Conservation (phyloP, 108 stramenopile species). For the Fragilariopsis cylindrus region DNA sequence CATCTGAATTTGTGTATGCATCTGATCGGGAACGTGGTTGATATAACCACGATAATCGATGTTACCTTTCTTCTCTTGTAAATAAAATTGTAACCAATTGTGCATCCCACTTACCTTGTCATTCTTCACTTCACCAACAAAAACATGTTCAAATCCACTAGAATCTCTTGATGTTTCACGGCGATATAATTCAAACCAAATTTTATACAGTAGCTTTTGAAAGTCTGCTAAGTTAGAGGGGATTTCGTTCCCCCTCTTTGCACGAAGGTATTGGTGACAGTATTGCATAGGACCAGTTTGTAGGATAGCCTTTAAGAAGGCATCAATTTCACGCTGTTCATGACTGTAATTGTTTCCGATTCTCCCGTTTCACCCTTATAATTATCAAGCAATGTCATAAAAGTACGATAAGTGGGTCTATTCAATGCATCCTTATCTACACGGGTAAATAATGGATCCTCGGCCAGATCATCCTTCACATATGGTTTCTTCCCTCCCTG, state of each 20-base stretch:
- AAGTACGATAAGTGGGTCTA: conserved; percentile 82
- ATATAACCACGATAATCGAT: conserved; percentile 90
- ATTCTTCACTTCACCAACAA: conserved; percentile 89
- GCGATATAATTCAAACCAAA: conserved; percentile 90
- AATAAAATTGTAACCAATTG: conserved; percentile 92
- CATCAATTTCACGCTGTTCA: conserved; percentile 66
- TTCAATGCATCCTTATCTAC: conserved; percentile 52
- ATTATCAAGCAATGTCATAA: conserved; percentile 82
- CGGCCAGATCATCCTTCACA: conserved; percentile 74
- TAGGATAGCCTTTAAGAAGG: conserved; percentile 75
- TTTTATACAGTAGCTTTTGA: conserved; percentile 59
- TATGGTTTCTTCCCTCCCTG: conserved; percentile 86
- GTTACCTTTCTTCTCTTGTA: conserved; percentile 79
- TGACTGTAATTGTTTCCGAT: conserved; percentile 51
- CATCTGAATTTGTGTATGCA: conserved; percentile 53
- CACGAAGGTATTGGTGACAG: conserved; percentile 73
- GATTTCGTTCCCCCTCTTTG: conserved; percentile 54
- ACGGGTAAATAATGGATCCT: conserved; percentile 76
- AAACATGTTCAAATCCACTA: conserved; percentile 93
- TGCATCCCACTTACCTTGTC: conserved; percentile 82
- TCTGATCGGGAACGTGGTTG: conserved; percentile 53
- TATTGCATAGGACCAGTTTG: conserved; percentile 91
- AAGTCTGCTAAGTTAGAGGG: conserved; percentile 57
- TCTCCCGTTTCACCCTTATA: conserved; percentile 67
- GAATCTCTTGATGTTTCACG: conserved; percentile 69